These are phyloP conservation scores for Leptodermis oblonga DNA, from an alignment of 257 asterid species.

Conservation along the genomic window DNA sequence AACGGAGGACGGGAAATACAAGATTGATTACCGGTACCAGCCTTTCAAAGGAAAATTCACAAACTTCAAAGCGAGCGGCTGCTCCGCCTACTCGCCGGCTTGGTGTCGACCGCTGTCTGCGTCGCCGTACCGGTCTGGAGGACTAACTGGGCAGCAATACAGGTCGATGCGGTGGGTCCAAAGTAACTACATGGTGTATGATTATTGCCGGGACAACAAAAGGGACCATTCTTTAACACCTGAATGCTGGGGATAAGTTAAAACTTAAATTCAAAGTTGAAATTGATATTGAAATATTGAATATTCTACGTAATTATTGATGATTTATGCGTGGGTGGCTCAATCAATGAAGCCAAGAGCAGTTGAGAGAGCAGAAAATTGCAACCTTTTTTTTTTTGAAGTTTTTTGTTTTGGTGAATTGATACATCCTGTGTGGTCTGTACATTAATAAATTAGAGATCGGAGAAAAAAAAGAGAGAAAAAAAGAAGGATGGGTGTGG, in stretches of 20 bases:
- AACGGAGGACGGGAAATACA: constrained; percentile 77
- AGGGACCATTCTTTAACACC: constrained; percentile 84
- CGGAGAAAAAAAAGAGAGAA: not conserved
- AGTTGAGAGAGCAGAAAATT: constrained; percentile 16
- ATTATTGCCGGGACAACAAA: constrained; percentile 66
- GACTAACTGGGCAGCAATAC: constrained; percentile 51
- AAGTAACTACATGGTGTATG: constrained; percentile 53
- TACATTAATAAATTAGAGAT: not conserved
- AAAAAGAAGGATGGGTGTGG: constrained; percentile 7
- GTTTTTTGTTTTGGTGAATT: not conserved
- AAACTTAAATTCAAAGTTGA: not conserved
- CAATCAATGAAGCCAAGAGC: constrained; percentile 21
- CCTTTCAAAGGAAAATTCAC: constrained; percentile 72
- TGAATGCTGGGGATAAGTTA: constrained; percentile 45
- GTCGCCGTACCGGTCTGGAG: constrained; percentile 60
- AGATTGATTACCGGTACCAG: constrained; percentile 70
- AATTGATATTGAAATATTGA: not conserved
- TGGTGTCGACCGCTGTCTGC: constrained; percentile 73
- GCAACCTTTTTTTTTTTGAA: not conserved
- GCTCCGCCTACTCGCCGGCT: constrained; percentile 64
- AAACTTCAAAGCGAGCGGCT: constrained; percentile 68
- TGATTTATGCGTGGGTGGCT: too few species aligned
- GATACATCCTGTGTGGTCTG: not conserved
- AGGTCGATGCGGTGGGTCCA: constrained; percentile 73
- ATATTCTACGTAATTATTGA: not conserved